A percentile compares a stretch with the other conserved stretches of the same genome.
phyloP scores from a whole-genome alignment of 2,329 filamentous ascomycete genomes.

The Parastagonospora nodorum region DNA sequence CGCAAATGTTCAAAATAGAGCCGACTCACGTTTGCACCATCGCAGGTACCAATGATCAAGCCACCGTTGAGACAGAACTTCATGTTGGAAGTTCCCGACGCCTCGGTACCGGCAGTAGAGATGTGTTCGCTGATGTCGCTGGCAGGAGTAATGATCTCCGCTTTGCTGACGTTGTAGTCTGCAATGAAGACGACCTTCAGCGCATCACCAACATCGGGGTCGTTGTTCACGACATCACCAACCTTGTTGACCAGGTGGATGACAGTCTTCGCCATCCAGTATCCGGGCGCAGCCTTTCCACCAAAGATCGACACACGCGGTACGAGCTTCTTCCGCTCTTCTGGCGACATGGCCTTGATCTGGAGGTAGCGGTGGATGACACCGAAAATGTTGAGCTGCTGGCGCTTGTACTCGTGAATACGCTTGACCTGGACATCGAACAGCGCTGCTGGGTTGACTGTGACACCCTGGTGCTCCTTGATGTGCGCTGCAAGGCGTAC shows the following conservation, averaged over 20 bases:
- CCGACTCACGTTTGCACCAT: slow-evolving; percentile 86
- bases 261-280: slow-evolving; percentile 99
- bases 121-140: slow-evolving; percentile 98
- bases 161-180: slow-evolving; percentile 99
- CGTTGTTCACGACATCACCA: slow-evolving; percentile 86
- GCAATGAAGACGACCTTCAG: slow-evolving; percentile 97
- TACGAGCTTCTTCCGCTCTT: slow-evolving; percentile 83
- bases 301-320: slow-evolving; percentile 95
- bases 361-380: slow-evolving; percentile 92
- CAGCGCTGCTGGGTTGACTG: slow-evolving; percentile 82
- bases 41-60: slow-evolving; percentile 95
- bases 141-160: slow-evolving; percentile 92
- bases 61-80: slow-evolving; percentile 98
- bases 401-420: slow-evolving; percentile 98
- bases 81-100: slow-evolving; percentile 94
- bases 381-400: slow-evolving; percentile 98
- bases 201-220: slow-evolving; percentile 87
- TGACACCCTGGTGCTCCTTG: slow-evolving; percentile 76
- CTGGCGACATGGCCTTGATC: slow-evolving; percentile 82
- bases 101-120: slow-evolving; percentile 93
- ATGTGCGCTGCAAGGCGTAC: slow-evolving; percentile 90
- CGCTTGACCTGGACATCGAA: slow-evolving; percentile 99
- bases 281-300: slow-evolving; percentile 95
- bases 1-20: not conserved
- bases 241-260: slow-evolving; percentile 97